A percentile compares a stretch with the other conserved stretches of the same genome.
These are phyloP conservation scores for Cyclotella sp. DNA, from an alignment of 108 stramenopile species.

Conservation along the genomic window DNA sequence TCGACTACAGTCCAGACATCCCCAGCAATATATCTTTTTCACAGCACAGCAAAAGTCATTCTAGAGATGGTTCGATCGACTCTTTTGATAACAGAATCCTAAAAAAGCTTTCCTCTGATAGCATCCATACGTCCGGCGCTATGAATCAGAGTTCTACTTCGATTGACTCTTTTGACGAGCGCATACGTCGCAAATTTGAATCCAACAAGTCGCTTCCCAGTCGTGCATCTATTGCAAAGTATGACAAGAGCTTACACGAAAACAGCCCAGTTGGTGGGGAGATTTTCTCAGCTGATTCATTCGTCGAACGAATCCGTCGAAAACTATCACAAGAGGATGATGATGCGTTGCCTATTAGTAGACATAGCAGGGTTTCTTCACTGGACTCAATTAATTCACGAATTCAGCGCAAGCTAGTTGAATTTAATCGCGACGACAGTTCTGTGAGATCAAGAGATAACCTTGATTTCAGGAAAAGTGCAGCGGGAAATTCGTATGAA, in stretches of 20 bases:
- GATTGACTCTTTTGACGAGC: not conserved
- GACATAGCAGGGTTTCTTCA: not conserved
- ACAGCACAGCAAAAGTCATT: not conserved
- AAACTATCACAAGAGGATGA: not conserved
- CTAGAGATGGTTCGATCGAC: not conserved
- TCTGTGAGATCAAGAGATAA: not conserved
- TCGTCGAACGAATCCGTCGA: not conserved
- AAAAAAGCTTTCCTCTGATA: not conserved
- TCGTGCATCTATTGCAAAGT: too few relatives aligned
- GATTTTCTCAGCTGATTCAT: not conserved
- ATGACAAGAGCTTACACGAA: not conserved
- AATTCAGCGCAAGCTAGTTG: not conserved
- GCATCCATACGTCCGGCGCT: not conserved
- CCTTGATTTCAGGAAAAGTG: not conserved
- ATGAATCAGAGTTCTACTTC: not conserved
- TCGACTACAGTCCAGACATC: not conserved
- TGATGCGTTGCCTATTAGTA: not conserved
- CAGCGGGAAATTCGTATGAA: not conserved
- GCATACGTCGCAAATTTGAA: not conserved
- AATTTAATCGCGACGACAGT: not conserved
- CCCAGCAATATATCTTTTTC: constrained; percentile 5
- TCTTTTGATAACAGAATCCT: not conserved
- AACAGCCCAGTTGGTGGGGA: not conserved
- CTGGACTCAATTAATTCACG: not conserved
- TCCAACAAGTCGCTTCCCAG: too few relatives aligned